phyloP scores from a whole-genome alignment of 2,329 filamentous ascomycete species.

The Leptodontidium sp. region DNA sequence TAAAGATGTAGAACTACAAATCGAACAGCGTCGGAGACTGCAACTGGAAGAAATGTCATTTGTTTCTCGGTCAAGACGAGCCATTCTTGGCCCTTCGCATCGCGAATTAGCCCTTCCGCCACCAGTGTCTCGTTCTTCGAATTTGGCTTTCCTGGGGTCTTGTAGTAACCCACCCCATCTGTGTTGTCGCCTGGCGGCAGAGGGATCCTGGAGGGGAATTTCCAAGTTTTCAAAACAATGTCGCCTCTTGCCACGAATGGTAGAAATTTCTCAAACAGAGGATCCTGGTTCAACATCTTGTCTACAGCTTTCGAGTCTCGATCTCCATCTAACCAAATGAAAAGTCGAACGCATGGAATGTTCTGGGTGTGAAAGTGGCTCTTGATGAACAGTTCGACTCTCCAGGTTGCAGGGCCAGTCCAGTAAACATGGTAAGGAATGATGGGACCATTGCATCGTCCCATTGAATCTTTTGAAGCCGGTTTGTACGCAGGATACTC shows the following conservation, averaged over 20 bases:
- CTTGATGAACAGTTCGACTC: slow-evolving; percentile 64
- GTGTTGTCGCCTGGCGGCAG: slow-evolving; percentile 57
- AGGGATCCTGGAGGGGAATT: slow-evolving; percentile 60
- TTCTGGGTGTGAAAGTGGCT: slow-evolving; percentile 65
- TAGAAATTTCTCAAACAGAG: slow-evolving; percentile 60
- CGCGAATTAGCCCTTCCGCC: slow-evolving; percentile 60
- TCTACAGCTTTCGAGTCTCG: slow-evolving; percentile 57
- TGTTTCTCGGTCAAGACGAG: slow-evolving; percentile 61
- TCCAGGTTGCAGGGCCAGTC: slow-evolving; percentile 64
- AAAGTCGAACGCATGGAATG: slow-evolving; percentile 60
- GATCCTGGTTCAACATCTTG: slow-evolving; percentile 59
- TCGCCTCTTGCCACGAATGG: slow-evolving; percentile 62
- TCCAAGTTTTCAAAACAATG: slow-evolving; percentile 60
- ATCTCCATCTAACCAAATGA: slow-evolving; percentile 63
- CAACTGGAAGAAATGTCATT: slow-evolving; percentile 65
- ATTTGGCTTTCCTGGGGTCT: slow-evolving; percentile 53
- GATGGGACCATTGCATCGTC: slow-evolving; percentile 62
- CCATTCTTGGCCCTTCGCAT: slow-evolving; percentile 59
- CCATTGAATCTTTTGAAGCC: slow-evolving; percentile 52
- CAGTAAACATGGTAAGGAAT: slow-evolving; percentile 64
- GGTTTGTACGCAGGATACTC: slow-evolving; percentile 47
- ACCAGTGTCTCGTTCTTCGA: slow-evolving; percentile 49
- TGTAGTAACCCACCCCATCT: slow-evolving; percentile 59
- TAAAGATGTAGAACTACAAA: slow-evolving; percentile 63
- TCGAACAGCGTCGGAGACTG: slow-evolving; percentile 63